Percentiles rank a stretch among this genome's conserved stretches.
These are phyloP conservation scores for Saccharomyces hybrid DNA, from an alignment of 1,139 yeast genomes.

Conservation along the genomic window DNA sequence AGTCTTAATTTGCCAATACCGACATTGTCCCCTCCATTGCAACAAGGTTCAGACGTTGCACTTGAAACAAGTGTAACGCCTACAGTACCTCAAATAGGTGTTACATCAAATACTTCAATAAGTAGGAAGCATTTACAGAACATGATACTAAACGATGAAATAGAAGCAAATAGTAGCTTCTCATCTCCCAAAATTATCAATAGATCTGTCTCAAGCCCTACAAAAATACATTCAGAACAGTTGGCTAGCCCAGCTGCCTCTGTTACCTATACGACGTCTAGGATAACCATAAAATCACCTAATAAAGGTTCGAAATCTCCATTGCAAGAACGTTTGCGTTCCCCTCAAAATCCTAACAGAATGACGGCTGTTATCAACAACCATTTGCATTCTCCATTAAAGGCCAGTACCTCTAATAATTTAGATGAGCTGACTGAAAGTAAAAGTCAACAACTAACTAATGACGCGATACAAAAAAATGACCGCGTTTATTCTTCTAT, in stretches of 20 bases:
- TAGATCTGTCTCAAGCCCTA: constrained; percentile 1
- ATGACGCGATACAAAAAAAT: neutral
- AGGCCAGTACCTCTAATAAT: constrained; percentile 1
- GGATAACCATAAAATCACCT: constrained; percentile 30
- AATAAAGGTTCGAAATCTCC: constrained; percentile 8
- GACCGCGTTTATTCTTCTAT: neutral
- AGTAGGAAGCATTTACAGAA: neutral
- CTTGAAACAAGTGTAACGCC: constrained; percentile 1
- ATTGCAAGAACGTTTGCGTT: constrained; percentile 13
- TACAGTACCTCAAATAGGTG: neutral
- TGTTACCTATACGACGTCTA: constrained; percentile 30
- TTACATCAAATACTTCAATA: neutral
- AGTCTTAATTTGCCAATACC: constrained; percentile 9
- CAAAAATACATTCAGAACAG: neutral
- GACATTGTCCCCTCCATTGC: constrained; percentile 2
- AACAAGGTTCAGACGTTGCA: constrained; percentile 1
- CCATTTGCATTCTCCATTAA: constrained; percentile 27
- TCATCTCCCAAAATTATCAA: neutral
- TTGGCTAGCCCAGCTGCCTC: constrained; percentile 31
- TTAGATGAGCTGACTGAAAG: constrained; percentile 5
- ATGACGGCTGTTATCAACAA: constrained; percentile 28
- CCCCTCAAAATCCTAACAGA: constrained; percentile 28
- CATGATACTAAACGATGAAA: neutral
- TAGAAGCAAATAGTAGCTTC: neutral
- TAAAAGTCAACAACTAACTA: neutral